These are phyloP conservation scores for Nyssa sinensis DNA, from an alignment of 148 eudicot genomes.

Conservation along the genomic window DNA sequence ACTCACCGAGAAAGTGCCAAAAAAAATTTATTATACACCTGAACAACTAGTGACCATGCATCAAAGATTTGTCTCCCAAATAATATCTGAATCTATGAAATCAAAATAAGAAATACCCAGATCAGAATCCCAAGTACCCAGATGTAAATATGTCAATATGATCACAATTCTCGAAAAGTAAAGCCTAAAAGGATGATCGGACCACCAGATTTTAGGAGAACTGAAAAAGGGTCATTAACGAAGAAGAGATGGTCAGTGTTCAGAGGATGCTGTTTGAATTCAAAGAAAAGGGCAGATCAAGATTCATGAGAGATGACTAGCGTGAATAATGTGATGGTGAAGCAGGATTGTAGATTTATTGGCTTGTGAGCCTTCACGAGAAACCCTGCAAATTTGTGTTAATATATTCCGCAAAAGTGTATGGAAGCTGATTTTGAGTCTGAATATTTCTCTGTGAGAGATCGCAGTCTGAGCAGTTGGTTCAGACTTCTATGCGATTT, in stretches of 20 bases:
- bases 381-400: constrained; percentile 6
- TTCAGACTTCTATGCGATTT: too few relatives aligned
- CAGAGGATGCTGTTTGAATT: neutral
- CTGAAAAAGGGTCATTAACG: neutral
- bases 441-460: too few relatives aligned
- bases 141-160: neutral
- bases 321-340: neutral
- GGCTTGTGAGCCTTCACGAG: constrained; percentile 12
- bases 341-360: neutral
- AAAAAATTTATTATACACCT: neutral
- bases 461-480: too few relatives aligned
- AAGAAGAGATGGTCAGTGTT: too few relatives aligned
- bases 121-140: neutral
- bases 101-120: constrained; percentile 16
- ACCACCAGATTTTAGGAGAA: neutral
- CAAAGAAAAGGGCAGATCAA: neutral
- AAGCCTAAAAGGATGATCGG: neutral
- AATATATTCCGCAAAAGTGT: too few relatives aligned
- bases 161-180: neutral
- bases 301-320: neutral
- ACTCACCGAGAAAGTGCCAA: neutral
- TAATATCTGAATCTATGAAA: neutral
- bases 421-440: too few relatives aligned
- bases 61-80: neutral
- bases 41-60: neutral